phyloP scores from a whole-genome alignment of 805 yeast genomes.

The Brettanomyces bruxellensis region DNA sequence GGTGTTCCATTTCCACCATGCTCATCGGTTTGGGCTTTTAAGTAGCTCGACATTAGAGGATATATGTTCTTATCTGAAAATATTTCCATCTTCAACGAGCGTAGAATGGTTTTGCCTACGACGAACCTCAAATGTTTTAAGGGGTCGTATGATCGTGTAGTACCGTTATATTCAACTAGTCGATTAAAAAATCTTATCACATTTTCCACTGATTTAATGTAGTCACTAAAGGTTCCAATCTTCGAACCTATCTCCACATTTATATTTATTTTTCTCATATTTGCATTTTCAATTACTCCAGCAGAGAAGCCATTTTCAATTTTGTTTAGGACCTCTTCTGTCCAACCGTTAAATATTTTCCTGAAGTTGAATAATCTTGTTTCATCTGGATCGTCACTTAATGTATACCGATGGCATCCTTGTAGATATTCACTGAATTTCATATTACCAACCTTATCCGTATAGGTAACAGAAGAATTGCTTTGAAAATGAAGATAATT shows the following conservation, averaged over 20 bases:
- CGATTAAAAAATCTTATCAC: constrained; percentile 16
- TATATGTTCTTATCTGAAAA: constrained; percentile 18
- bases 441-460: constrained; percentile 6
- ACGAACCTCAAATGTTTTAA: constrained; percentile 9
- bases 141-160: constrained; percentile 5
- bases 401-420: constrained; percentile 6
- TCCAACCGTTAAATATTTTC: constrained; percentile 17
- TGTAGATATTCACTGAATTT: constrained; percentile 11
- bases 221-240: not conserved
- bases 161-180: constrained; percentile 8
- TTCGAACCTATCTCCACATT: not conserved
- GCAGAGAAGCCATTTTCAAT: constrained; percentile 6
- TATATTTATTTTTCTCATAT: not conserved
- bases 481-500: constrained; percentile 11
- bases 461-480: constrained; percentile 6
- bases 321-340: constrained; percentile 8
- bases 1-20: constrained; percentile 3
- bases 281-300: not conserved
- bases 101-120: constrained; percentile 13
- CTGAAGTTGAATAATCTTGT: constrained; percentile 14
- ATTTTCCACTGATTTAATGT: constrained; percentile 11
- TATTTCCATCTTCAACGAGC: constrained; percentile 13
- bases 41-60: constrained; percentile 17
- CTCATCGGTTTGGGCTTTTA: constrained; percentile 3
- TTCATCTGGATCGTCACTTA: constrained; percentile 2